phyloP scores from a whole-genome alignment of 345 rosid species.

The Citrus australasica region DNA sequence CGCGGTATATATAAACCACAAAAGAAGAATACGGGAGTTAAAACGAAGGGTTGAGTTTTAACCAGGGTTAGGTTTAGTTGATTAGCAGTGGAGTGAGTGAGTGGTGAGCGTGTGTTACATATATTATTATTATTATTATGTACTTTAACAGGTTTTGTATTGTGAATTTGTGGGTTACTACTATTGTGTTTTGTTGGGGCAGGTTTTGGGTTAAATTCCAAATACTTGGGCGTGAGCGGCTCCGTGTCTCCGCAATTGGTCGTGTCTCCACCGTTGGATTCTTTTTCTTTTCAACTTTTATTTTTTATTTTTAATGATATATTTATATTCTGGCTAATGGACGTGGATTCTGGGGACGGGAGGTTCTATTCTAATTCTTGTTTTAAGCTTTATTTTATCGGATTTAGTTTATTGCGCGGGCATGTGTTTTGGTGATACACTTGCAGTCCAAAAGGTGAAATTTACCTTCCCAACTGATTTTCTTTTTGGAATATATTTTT shows the following conservation, averaged over 20 bases:
- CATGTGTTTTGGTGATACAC: not conserved
- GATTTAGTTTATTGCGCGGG: not conserved
- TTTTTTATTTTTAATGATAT: too few species aligned
- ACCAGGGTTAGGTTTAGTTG: conserved; percentile 32
- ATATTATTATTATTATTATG: too few species aligned
- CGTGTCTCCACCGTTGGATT: conserved; percentile 69
- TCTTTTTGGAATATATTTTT: too few species aligned
- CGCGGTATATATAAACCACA: conserved; percentile 22
- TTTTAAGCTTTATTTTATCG: not conserved
- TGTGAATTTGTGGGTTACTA: not conserved
- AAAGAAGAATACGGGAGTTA: not conserved
- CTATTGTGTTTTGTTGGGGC: not conserved
- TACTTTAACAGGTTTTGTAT: too few species aligned
- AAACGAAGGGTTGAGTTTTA: conserved; percentile 1
- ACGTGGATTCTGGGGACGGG: too few species aligned
- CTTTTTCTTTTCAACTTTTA: not conserved
- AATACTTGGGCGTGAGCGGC: conserved; percentile 78
- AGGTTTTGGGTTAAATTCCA: conserved; percentile 53
- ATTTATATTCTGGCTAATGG: too few species aligned
- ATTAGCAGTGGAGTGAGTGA: not conserved
- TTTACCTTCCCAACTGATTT: too few species aligned
- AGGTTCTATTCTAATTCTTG: too few species aligned
- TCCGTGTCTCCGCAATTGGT: conserved; percentile 95
- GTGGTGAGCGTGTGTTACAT: too few species aligned
- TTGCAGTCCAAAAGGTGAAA: too few species aligned